A percentile compares a stretch with the other conserved stretches of the same genome.
These are phyloP conservation scores for Microbotryomycetes sp. DNA, from an alignment of 1,284 basidiomycete genomes.

Conservation along the genomic window DNA sequence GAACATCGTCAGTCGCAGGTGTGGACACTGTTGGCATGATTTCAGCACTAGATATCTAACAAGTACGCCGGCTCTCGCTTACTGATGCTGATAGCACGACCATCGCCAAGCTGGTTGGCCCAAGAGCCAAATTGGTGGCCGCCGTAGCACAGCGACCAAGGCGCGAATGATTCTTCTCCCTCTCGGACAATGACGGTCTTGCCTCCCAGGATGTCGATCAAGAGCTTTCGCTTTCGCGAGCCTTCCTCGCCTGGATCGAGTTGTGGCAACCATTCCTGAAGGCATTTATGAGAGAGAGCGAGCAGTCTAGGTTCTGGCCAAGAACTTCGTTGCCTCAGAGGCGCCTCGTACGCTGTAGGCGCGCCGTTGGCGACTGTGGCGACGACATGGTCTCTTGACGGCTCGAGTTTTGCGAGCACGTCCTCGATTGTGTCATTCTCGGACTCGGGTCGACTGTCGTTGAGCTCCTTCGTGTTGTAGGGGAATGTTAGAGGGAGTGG, in stretches of 20 bases:
- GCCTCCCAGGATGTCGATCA: conserved; percentile 73
- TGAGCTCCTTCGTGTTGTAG: conserved; percentile 54
- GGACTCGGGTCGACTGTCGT: conserved; percentile 4
- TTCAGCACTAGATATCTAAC: conserved; percentile 10
- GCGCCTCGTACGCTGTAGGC: background rate
- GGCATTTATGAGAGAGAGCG: conserved; percentile 54
- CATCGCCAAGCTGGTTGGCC: conserved; percentile 97
- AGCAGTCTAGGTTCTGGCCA: conserved; percentile 54
- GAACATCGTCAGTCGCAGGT: conserved; percentile 13
- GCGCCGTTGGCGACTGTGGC: no score
- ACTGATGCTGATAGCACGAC: conserved; percentile 82
- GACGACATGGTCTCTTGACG: conserved; percentile 49
- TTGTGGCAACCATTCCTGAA: conserved; percentile 71
- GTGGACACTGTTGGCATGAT: conserved; percentile 14
- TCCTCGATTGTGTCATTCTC: conserved; percentile 50
- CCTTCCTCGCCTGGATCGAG: conserved; percentile 61
- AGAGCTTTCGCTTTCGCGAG: conserved; percentile 52
- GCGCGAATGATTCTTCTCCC: conserved; percentile 53
- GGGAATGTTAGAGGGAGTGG: conserved; percentile 82
- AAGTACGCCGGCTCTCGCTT: conserved; percentile 34
- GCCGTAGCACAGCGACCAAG: conserved; percentile 76
- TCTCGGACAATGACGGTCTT: conserved; percentile 58
- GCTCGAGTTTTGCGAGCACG: conserved; percentile 58
- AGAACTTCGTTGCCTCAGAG: background rate
- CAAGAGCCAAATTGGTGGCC: conserved; percentile 74